Evolutionary conservation across 768 basidiomycete species (phyloP).

Genomic region (Lactarius akahatsu): DNA sequence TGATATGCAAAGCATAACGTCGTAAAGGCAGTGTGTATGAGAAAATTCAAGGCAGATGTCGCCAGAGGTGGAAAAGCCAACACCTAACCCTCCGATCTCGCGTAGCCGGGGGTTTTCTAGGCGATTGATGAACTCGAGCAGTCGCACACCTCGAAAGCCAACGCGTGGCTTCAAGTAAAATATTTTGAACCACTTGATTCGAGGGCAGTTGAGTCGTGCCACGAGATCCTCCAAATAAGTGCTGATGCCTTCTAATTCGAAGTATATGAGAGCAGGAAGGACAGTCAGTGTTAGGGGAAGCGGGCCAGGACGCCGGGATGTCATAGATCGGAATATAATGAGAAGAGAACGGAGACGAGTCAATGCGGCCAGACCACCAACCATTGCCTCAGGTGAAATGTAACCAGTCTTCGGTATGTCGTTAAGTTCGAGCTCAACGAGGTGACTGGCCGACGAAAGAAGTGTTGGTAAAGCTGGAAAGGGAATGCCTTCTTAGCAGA

Average conservation of each 20-base stretch:
- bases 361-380: background rate
- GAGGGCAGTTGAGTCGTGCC: background rate
- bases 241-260: background rate
- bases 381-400: background rate
- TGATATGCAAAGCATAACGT: background rate
- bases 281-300: background rate
- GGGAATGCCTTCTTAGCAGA: background rate
- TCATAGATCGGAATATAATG: background rate
- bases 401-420: background rate
- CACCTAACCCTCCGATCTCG: background rate
- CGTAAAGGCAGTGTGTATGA: background rate
- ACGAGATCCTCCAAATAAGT: background rate
- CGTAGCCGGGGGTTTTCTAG: background rate
- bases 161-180: background rate
- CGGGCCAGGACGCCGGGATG: background rate
- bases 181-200: background rate
- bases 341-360: background rate
- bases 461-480: background rate
- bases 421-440: background rate
- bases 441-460: background rate
- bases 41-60: background rate
- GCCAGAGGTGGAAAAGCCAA: background rate
- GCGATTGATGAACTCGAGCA: background rate
- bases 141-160: background rate
- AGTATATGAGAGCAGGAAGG: background rate